Conservation (phyloP, 768 basidiomycete species). For the Lentinula lateritia region DNA sequence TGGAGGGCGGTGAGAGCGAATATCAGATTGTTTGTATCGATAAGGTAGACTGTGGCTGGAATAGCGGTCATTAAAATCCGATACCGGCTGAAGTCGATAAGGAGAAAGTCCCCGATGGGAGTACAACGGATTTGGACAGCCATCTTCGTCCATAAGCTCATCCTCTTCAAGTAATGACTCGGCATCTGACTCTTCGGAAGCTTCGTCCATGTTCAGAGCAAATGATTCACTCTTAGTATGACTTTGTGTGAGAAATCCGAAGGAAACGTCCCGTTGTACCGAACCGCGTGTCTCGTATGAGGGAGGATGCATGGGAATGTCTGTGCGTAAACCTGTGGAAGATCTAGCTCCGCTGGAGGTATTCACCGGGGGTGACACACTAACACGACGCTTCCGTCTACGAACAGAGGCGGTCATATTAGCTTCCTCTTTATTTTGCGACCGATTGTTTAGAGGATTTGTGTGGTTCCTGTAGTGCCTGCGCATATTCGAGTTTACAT, state of each 20-base stretch:
- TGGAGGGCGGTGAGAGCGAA: conserved; percentile 1
- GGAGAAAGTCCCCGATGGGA: background rate
- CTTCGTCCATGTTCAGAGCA: background rate
- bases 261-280: background rate
- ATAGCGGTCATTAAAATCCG: background rate
- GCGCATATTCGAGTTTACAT: conserved; percentile 83
- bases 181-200: conserved; percentile 3
- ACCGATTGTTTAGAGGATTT: background rate
- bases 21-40: conserved; percentile 1
- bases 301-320: conserved; percentile 2
- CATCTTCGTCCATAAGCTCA: background rate
- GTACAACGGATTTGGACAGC: background rate
- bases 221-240: background rate
- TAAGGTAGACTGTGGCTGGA: background rate
- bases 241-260: background rate
- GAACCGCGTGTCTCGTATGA: background rate
- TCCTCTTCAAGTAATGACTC: background rate
- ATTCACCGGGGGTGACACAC: background rate
- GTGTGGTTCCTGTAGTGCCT: conserved; percentile 69
- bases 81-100: conserved; percentile 6
- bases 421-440: background rate
- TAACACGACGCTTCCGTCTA: background rate
- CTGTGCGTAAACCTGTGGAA: background rate
- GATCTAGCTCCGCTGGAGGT: background rate
- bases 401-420: background rate